Evolutionary conservation across 352 stramenopile species (phyloP).

Genomic region (Phytophthora pisi): DNA sequence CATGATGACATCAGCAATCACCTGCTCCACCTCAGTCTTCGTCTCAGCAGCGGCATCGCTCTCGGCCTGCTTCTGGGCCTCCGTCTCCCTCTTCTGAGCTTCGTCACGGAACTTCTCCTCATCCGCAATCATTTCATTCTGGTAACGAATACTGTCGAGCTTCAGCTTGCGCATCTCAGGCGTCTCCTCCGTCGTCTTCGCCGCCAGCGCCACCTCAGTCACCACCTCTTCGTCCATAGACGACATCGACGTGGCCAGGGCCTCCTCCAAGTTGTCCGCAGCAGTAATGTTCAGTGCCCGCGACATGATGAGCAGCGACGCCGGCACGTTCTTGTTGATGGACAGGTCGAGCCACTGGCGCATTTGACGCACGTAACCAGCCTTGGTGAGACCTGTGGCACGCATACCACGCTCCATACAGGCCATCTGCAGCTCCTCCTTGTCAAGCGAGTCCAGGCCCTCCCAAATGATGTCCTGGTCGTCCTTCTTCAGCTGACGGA

Average conservation of each 20-base stretch:
- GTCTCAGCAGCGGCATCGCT: constrained; percentile 40
- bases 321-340: constrained; percentile 98
- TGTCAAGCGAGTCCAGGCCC: constrained; percentile 97
- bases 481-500: constrained; percentile 96
- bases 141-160: constrained; percentile 93
- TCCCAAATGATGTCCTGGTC: constrained; percentile 99
- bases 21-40: constrained; percentile 41
- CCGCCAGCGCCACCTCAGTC: constrained; percentile 84
- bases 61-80: constrained; percentile 82
- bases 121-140: constrained; percentile 96
- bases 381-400: constrained; percentile 95
- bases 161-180: constrained; percentile 82
- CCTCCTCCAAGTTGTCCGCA: constrained; percentile 80
- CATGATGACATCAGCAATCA: constrained; percentile 40
- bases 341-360: constrained; percentile 98
- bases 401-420: constrained; percentile 98
- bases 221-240: constrained; percentile 90
- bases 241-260: constrained; percentile 88
- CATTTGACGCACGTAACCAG: constrained; percentile 95
- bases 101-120: constrained; percentile 92
- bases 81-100: constrained; percentile 80
- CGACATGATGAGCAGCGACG: constrained; percentile 98
- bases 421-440: constrained; percentile 97
- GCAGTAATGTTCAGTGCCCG: constrained; percentile 96
- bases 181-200: constrained; percentile 72